Evolutionary conservation across 2,329 filamentous ascomycete species (phyloP).

Genomic region (Phialophora chinensis): DNA sequence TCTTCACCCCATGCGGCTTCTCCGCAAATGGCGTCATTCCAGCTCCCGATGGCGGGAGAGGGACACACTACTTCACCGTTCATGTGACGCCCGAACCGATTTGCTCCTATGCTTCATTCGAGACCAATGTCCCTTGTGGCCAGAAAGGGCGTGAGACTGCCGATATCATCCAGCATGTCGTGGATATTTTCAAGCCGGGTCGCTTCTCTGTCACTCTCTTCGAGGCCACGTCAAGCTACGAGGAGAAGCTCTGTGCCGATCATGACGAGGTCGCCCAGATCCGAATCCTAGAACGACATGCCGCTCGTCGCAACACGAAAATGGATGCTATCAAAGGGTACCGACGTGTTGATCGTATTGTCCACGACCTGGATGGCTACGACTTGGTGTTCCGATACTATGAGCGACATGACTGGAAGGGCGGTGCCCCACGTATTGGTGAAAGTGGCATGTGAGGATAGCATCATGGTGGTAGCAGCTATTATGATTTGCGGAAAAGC

Average conservation of each 20-base stretch:
- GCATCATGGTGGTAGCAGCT: background rate
- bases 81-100: constrained; percentile 97
- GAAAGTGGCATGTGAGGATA: constrained; percentile 45
- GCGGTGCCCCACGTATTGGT: constrained; percentile 66
- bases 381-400: constrained; percentile 97
- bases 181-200: constrained; percentile 95
- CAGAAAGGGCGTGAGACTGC: constrained; percentile 87
- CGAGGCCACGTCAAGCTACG: constrained; percentile 73
- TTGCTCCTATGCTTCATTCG: constrained; percentile 97
- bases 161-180: constrained; percentile 91
- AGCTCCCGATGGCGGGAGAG: constrained; percentile 64
- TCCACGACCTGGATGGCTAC: constrained; percentile 97
- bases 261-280: constrained; percentile 44
- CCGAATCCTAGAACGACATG: constrained; percentile 52
- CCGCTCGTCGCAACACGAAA: constrained; percentile 53
- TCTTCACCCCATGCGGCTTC: constrained; percentile 96
- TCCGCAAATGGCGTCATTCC: constrained; percentile 96
- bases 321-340: constrained; percentile 87
- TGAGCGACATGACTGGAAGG: constrained; percentile 82
- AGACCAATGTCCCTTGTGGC: constrained; percentile 92
- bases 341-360: constrained; percentile 86
- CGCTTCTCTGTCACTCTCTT: constrained; percentile 97
- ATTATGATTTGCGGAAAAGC: background rate
- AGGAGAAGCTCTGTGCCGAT: constrained; percentile 47
- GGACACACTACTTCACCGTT: constrained; percentile 94